Conservation (phyloP, 2,329 filamentous ascomycete species). For the Graphium sp. region DNA sequence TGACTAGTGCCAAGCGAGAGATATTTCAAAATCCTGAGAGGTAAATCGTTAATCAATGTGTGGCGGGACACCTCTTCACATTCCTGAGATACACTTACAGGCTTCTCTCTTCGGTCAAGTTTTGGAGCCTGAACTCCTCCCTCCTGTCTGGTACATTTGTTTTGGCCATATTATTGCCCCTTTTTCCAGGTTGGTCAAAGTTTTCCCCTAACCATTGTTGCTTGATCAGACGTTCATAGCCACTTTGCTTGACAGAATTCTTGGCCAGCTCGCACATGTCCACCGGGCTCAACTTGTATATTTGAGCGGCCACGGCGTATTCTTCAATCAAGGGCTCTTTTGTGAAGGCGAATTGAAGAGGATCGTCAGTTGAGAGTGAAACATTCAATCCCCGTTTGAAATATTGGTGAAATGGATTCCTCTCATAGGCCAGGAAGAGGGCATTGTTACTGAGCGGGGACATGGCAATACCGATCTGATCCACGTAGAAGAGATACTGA, state of each 20-base stretch:
- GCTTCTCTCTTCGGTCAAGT: slow-evolving; percentile 63
- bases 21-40: too few species aligned
- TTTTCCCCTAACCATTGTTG: slow-evolving; percentile 76
- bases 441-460: slow-evolving; percentile 98
- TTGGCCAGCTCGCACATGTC: slow-evolving; percentile 98
- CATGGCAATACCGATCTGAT: slow-evolving; percentile 98
- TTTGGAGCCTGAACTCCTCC: slow-evolving; percentile 79
- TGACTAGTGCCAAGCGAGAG: too few species aligned
- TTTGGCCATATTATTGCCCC: slow-evolving; percentile 85
- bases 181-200: slow-evolving; percentile 61
- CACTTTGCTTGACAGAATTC: slow-evolving; percentile 87
- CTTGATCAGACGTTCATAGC: slow-evolving; percentile 80
- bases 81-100: slow-evolving; percentile 56
- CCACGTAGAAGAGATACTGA: slow-evolving; percentile 94
- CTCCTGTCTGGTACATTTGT: slow-evolving; percentile 91
- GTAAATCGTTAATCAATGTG: too few species aligned
- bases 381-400: slow-evolving; percentile 92
- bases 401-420: slow-evolving; percentile 91
- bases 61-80: too few species aligned
- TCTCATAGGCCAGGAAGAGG: slow-evolving; percentile 86
- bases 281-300: slow-evolving; percentile 91
- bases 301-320: slow-evolving; percentile 93
- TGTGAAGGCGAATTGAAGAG: slow-evolving; percentile 93
- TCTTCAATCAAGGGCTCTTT: slow-evolving; percentile 97
- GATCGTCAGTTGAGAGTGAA: slow-evolving; percentile 90